Evolutionary conservation across 2,329 filamentous ascomycete species (phyloP).

Genomic region (Aureobasidium sp.): DNA sequence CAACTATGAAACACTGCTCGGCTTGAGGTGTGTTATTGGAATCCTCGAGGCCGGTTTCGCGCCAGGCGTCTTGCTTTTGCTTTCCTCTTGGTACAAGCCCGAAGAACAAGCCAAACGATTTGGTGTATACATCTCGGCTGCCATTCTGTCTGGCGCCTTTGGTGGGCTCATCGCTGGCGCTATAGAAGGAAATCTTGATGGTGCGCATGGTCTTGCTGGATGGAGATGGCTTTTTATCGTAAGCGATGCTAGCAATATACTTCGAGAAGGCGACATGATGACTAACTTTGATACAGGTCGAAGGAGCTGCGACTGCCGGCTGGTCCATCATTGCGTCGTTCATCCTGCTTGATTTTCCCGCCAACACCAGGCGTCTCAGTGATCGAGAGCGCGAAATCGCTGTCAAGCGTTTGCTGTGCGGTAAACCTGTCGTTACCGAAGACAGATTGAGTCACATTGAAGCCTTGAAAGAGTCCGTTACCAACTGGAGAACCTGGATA

Average conservation of each 20-base stretch:
- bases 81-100: constrained; percentile 32
- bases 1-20: constrained; percentile 41
- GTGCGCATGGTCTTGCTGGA: constrained; percentile 30
- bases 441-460: constrained; percentile 25
- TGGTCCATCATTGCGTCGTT: constrained; percentile 19
- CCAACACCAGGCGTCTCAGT: too few species aligned
- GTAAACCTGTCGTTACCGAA: constrained; percentile 21
- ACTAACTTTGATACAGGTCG: constrained; percentile 18
- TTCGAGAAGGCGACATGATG: too few species aligned
- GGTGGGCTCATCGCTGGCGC: constrained; percentile 34
- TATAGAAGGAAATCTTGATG: constrained; percentile 29
- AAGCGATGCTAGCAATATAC: too few species aligned
- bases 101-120: constrained; percentile 50
- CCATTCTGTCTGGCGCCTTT: constrained; percentile 44
- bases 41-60: constrained; percentile 38
- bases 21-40: constrained; percentile 47
- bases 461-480: constrained; percentile 32
- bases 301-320: constrained; percentile 29
- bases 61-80: constrained; percentile 23
- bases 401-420: too few species aligned
- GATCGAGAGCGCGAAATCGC: too few species aligned
- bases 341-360: constrained; percentile 47
- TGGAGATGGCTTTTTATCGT: constrained; percentile 36
- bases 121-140: constrained; percentile 50
- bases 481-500: constrained; percentile 39